Conservation (phyloP, 192 early-diverging fungal genomes). For the Coemansia sp. region DNA sequence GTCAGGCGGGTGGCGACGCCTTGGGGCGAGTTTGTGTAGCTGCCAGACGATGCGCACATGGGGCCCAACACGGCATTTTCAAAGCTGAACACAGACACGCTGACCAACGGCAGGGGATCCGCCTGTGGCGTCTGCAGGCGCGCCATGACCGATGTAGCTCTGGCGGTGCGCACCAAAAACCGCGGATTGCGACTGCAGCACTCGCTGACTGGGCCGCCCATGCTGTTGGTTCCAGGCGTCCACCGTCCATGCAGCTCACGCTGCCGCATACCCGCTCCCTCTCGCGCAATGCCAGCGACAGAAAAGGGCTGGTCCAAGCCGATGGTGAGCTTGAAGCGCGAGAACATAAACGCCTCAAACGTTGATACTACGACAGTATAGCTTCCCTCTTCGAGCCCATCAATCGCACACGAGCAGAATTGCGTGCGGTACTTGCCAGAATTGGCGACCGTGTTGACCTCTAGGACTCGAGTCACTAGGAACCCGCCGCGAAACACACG, state of each 20-base stretch:
- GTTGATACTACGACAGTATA: constrained; percentile 82
- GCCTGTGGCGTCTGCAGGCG: constrained; percentile 70
- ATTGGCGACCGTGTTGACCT: constrained; percentile 62
- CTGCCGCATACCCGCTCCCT: constrained; percentile 73
- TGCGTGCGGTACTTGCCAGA: constrained; percentile 77
- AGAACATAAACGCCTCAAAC: constrained; percentile 68
- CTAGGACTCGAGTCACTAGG: constrained; percentile 63
- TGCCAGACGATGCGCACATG: constrained; percentile 40
- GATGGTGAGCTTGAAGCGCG: constrained; percentile 67
- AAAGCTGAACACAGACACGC: constrained; percentile 67
- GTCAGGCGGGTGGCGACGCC: constrained; percentile 38
- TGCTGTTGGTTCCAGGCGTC: constrained; percentile 58
- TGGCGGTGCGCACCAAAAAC: constrained; percentile 61
- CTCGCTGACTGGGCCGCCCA: constrained; percentile 60
- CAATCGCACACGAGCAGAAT: constrained; percentile 73
- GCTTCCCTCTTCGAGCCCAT: constrained; percentile 60
- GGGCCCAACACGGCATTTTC: constrained; percentile 19
- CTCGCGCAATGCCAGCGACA: constrained; percentile 62
- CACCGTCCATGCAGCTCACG: constrained; percentile 54
- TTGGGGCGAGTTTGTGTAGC: constrained; percentile 51
- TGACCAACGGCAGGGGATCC: constrained; percentile 63
- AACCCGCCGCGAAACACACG: constrained; percentile 71
- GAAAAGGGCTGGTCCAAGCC: constrained; percentile 56
- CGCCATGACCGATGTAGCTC: constrained; percentile 61
- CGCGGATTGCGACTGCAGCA: constrained; percentile 65